These are phyloP conservation scores for Leccinum subgranulosum DNA, from an alignment of 768 basidiomycete species.

Conservation along the genomic window DNA sequence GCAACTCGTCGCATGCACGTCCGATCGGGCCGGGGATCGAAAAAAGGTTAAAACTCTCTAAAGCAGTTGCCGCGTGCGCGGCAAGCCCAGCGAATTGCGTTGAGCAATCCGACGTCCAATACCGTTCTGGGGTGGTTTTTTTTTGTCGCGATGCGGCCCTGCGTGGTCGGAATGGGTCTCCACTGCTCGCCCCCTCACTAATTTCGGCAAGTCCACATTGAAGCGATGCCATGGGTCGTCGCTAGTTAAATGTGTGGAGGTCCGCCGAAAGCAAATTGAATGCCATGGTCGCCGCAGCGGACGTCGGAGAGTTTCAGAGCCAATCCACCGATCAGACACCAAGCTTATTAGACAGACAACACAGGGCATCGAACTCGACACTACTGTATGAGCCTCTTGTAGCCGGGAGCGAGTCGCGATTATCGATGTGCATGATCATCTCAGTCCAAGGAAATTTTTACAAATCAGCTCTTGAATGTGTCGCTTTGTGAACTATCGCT, in stretches of 20 bases:
- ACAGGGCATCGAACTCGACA: constrained; percentile 6
- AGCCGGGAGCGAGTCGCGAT: constrained; percentile 20
- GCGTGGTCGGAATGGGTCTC: neutral
- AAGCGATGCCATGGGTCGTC: neutral
- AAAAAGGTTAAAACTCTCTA: constrained; percentile 23
- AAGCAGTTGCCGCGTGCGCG: constrained; percentile 4
- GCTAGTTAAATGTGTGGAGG: neutral
- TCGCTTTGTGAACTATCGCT: constrained; percentile 1
- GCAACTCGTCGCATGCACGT: neutral
- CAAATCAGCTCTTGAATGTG: constrained; percentile 2
- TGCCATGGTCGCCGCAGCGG: neutral
- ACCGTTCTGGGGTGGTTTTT: neutral
- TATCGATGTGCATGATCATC: constrained; percentile 16
- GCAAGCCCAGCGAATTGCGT: neutral
- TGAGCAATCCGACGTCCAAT: neutral
- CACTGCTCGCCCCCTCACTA: neutral
- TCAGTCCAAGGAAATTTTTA: constrained; percentile 5
- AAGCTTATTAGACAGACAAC: neutral
- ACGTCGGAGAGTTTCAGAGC: neutral
- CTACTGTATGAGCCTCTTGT: neutral
- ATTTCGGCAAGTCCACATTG: neutral
- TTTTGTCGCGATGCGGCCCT: neutral
- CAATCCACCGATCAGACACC: constrained; percentile 1
- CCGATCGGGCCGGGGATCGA: constrained; percentile 7
- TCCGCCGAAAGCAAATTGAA: neutral